Evolutionary conservation across 2,329 filamentous ascomycete genomes (phyloP).

Genomic region (Aspergillus phoenicis): DNA sequence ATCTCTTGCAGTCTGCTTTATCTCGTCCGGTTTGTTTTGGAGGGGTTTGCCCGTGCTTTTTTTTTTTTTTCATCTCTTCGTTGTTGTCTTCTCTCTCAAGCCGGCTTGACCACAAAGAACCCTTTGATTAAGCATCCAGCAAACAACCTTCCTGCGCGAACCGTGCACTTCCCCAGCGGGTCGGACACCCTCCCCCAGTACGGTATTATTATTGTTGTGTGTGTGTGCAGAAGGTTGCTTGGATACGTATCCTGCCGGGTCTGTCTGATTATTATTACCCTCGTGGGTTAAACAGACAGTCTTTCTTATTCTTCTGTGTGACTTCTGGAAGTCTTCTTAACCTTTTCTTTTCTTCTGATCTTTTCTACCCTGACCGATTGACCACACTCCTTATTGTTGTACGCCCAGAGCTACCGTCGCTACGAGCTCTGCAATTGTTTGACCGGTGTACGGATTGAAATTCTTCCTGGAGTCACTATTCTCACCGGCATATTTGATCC

Average conservation of each 20-base stretch:
- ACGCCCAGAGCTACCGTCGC: background rate
- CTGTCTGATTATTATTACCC: conserved; percentile 9
- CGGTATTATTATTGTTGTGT: conserved; percentile 16
- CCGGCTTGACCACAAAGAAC: conserved; percentile 5
- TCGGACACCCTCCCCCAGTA: conserved; percentile 13
- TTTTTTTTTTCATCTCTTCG: background rate
- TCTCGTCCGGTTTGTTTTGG: conserved; percentile 5
- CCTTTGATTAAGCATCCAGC: conserved; percentile 8
- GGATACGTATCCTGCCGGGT: conserved; percentile 10
- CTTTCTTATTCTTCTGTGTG: background rate
- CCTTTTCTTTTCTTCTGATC: conserved; percentile 11
- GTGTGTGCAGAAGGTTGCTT: conserved; percentile 9
- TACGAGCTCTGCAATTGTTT: background rate
- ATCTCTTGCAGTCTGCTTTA: background rate
- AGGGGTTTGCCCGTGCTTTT: conserved; percentile 4
- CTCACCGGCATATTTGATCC: conserved; percentile 4
- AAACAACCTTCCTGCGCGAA: conserved; percentile 14
- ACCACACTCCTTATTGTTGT: background rate
- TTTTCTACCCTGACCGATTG: background rate
- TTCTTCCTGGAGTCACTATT: conserved; percentile 19
- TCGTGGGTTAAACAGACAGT: conserved; percentile 15
- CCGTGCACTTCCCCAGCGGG: conserved; percentile 24
- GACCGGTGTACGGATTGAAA: conserved; percentile 12
- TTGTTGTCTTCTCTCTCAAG: conserved; percentile 9
- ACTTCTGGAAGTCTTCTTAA: conserved; percentile 22